These are phyloP conservation scores for Trichophyton verrucosum DNA, from an alignment of 2,329 filamentous ascomycete species.

Conservation along the genomic window DNA sequence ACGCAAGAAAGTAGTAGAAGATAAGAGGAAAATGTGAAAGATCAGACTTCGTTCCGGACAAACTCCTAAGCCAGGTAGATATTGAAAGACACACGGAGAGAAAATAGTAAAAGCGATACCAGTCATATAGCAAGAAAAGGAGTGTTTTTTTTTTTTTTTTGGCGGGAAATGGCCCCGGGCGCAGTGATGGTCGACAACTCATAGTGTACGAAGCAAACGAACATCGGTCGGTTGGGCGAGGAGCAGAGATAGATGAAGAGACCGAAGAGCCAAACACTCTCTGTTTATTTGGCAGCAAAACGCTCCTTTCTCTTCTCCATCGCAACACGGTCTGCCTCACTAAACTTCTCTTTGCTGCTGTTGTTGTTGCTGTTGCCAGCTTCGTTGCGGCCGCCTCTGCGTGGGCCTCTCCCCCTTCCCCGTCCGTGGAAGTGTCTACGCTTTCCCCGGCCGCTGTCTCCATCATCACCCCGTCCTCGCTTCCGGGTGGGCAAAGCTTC, in stretches of 20 bases:
- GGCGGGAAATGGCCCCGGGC: neutral
- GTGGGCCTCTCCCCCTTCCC: conserved; percentile 14
- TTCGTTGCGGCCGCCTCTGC: conserved; percentile 6
- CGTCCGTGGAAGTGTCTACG: conserved; percentile 24
- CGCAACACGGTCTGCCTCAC: conserved; percentile 32
- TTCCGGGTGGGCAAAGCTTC: conserved; percentile 34
- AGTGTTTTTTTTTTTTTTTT: neutral
- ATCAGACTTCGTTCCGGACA: neutral
- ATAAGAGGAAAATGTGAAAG: neutral
- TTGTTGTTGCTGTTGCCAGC: neutral
- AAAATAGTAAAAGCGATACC: neutral
- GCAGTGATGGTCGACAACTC: neutral
- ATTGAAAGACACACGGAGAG: neutral
- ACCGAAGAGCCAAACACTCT: neutral
- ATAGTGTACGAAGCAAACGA: neutral
- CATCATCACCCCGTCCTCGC: conserved; percentile 28
- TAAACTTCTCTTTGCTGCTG: conserved; percentile 14
- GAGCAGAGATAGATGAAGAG: neutral
- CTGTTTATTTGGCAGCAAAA: conserved; percentile 20
- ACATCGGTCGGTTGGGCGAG: neutral
- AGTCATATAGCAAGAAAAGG: neutral
- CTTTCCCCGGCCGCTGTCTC: conserved; percentile 29
- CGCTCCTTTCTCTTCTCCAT: conserved; percentile 39
- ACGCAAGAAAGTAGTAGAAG: neutral
- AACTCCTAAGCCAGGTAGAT: conserved; percentile 1